phyloP scores from a whole-genome alignment of 352 stramenopile species.

The Peronospora farinosa region DNA sequence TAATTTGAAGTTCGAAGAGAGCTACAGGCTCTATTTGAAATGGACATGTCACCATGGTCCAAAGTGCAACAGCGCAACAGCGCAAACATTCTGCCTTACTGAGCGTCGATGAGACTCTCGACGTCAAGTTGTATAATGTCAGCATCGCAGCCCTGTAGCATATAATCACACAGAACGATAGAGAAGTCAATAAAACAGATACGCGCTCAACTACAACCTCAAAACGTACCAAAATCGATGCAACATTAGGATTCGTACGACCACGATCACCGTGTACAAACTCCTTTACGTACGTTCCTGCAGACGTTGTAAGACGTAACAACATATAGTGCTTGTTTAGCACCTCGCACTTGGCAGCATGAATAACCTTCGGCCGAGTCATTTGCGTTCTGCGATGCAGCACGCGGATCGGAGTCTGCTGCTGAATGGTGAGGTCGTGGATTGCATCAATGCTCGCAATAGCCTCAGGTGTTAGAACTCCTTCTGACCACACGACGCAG shows the following conservation, averaged over 20 bases:
- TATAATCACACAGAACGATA: slow-evolving; percentile 29
- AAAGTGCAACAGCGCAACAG: background rate
- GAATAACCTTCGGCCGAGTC: slow-evolving; percentile 87
- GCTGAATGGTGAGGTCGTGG: slow-evolving; percentile 85
- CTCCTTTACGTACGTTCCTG: slow-evolving; percentile 98
- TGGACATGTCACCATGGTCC: background rate
- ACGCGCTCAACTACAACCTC: background rate
- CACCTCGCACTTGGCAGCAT: slow-evolving; percentile 77
- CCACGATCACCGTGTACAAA: slow-evolving; percentile 98
- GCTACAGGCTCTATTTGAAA: slow-evolving; percentile 11
- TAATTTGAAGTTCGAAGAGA: background rate
- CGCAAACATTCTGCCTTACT: slow-evolving; percentile 16
- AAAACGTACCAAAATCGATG: slow-evolving; percentile 71
- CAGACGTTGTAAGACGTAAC: slow-evolving; percentile 91
- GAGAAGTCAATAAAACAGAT: slow-evolving; percentile 4
- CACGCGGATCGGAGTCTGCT: slow-evolving; percentile 96
- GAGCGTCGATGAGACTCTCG: slow-evolving; percentile 76
- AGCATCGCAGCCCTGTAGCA: slow-evolving; percentile 65
- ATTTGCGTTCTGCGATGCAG: slow-evolving; percentile 94
- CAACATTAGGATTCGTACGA: slow-evolving; percentile 93
- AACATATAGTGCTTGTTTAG: slow-evolving; percentile 97
- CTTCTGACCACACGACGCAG: slow-evolving; percentile 75
- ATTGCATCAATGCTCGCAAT: slow-evolving; percentile 74
- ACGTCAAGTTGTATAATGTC: slow-evolving; percentile 98
- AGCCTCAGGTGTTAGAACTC: slow-evolving; percentile 43